These are phyloP conservation scores for Hebeloma cylindrosporum DNA, from an alignment of 768 basidiomycete genomes.

Conservation along the genomic window DNA sequence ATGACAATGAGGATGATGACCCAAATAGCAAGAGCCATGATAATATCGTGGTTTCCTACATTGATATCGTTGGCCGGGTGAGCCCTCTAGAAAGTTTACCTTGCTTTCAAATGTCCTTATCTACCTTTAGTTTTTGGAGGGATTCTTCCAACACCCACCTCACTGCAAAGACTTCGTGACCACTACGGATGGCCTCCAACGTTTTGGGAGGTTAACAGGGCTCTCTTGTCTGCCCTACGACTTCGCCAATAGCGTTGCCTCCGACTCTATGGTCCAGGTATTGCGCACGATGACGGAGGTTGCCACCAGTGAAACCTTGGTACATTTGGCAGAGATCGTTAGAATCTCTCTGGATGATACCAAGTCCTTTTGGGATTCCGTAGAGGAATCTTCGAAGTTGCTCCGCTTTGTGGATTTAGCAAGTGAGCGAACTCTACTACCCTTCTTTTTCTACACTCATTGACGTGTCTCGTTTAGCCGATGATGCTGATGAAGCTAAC, in stretches of 20 bases:
- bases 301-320: slow-evolving; percentile 72
- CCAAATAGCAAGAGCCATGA: slow-evolving; percentile 57
- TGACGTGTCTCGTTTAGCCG: slow-evolving; percentile 32
- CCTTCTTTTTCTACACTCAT: slow-evolving; percentile 3
- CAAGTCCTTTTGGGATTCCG: slow-evolving; percentile 63
- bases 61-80: slow-evolving; percentile 79
- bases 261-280: slow-evolving; percentile 85
- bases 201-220: slow-evolving; percentile 73
- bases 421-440: slow-evolving; percentile 31
- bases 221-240: slow-evolving; percentile 89
- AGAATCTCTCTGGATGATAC: slow-evolving; percentile 69
- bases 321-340: slow-evolving; percentile 68
- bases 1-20: slow-evolving; percentile 20
- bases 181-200: slow-evolving; percentile 68
- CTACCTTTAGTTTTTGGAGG: slow-evolving; percentile 78
- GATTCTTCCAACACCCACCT: slow-evolving; percentile 87
- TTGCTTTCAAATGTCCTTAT: slow-evolving; percentile 1
- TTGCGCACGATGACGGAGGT: slow-evolving; percentile 89
- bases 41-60: slow-evolving; percentile 73
- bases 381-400: slow-evolving; percentile 58
- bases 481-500: slow-evolving; percentile 53
- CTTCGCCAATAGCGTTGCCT: slow-evolving; percentile 80
- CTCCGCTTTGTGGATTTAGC: slow-evolving; percentile 59
- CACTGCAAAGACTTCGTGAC: slow-evolving; percentile 90
- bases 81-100: slow-evolving; percentile 22